Base-by-base conservation (phyloP, 2,329 filamentous ascomycete genomes). In the Plenodomus tracheiphilus region DNA sequence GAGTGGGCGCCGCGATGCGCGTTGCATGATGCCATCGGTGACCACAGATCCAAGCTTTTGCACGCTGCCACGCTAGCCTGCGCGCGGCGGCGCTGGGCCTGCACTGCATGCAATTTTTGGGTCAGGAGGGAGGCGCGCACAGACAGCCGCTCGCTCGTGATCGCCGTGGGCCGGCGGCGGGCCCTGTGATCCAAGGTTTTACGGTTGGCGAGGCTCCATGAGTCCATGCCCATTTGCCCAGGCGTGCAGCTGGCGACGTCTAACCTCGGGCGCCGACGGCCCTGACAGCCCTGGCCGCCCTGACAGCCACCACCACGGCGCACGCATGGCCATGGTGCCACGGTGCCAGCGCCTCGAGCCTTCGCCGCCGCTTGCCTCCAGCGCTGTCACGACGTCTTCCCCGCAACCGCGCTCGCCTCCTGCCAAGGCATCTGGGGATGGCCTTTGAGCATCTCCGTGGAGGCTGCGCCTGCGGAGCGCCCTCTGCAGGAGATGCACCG, bases 391-490 rank as follows among this genome's bases (percentile, higher is more conserved):
- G 5, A 25, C 22, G 5, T 45, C 35, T 59, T 61, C 65, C 62
- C 65, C 66, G 62, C 66, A 66, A 54, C 51, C 50, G 59, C 59
- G 59, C 61, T 48, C 38, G 47, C 46, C 50, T 54, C 42, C 34
- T 53, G 51, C 28, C 28, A 47, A 40, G 48, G 51, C 50, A 53
- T 47, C 49, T 54, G 42, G 49, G 41, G 49, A 39, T 41, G 54
- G 54, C 53, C 46, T 40, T 53, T 41, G 36, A 59, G 43, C 65
- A 66, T 70, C 65, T 69, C 67, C 67, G 60, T 60, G 67, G 67
- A 65, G 56, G 35, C 51, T 20, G 35, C 49, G 39, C 21, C 28
- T 34, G 48, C 45, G 47, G 32, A 42, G 25, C 38, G 38, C 37
- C 43, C 51, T 22, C 36, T 46, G 40, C 28, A 32, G 28, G 28